Evolutionary conservation across 805 yeast genomes (phyloP), one percentile per base, ranked within the genome.

Genomic region (Blastobotrys peoriensis): DNA sequence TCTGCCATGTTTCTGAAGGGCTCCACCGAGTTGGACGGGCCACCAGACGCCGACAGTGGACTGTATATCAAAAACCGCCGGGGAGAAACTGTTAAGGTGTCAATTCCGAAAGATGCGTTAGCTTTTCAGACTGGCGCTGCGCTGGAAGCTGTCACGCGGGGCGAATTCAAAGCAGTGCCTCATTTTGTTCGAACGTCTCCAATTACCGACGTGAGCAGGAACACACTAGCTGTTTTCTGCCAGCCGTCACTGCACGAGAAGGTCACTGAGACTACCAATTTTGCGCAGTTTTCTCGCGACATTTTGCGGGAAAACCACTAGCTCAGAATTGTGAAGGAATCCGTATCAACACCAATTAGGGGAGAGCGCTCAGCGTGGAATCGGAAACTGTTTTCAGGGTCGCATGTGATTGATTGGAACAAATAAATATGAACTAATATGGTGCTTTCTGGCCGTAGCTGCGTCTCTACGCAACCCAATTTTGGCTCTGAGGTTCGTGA

Each of bases 111-210:
- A 3, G 75, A 77, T 48, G 74, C 79, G 52, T 54, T 78, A 19
- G 83, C 81, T 1, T 78, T 78, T 57, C 83, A 78, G 54, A 75
- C 81, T 1, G 84, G 84, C 1, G 65, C 75, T 5, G 75, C 81
- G 1, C 61, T 78, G 22, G 71, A 76, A 52, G 75, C 70, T 40
- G 69, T 77, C 15, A 71, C 79, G 1, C 49, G 59, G n/a, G 68
- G 69, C 16, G 59, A 60, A 22, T 76, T 78, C 58, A 73, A 68
- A 52, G 82, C 81, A 2, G 83, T 78, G 19, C 74, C 81, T 2
- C 83, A 78, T 54, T 71, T 66, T 44, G 83, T 78, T 15, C 68
- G 64, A 47, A 79, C 77, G 2, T 62, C 75, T 3, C 20, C 35
- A 16, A 47, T 6, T 23, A 57, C 36, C 58, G 67, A 18, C 44